A percentile compares a stretch with the other conserved stretches of the same genome.
Conservation (phyloP, 371 early-diverging fungal species). For the Actinomucor elegans region DNA sequence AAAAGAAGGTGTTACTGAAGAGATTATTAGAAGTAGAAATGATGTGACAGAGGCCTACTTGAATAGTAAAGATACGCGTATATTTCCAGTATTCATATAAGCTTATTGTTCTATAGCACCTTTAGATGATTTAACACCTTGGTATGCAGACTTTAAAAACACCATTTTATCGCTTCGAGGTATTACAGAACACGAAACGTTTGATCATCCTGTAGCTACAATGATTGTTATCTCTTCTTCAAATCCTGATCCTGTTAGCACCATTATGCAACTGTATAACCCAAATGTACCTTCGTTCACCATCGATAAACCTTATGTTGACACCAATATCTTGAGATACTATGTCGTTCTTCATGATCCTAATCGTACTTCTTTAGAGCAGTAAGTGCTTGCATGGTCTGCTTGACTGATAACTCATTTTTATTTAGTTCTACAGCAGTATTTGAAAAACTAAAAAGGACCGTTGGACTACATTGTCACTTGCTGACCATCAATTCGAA, state of each 20-base stretch:
- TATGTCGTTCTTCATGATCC: constrained; percentile 79
- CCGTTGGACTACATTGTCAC: constrained; percentile 68
- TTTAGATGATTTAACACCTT: constrained; percentile 71
- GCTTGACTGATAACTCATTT: not conserved
- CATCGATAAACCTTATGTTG: constrained; percentile 67
- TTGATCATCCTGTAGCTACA: constrained; percentile 90
- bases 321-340: constrained; percentile 65
- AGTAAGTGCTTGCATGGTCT: constrained; percentile 35
- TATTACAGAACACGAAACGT: constrained; percentile 87
- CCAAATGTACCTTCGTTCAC: constrained; percentile 56
- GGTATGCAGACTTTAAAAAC: constrained; percentile 82
- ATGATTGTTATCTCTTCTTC: constrained; percentile 78
- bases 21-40: constrained; percentile 25
- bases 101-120: constrained; percentile 31
- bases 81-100: no score
- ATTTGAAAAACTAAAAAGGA: constrained; percentile 65
- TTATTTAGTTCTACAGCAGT: constrained; percentile 54
- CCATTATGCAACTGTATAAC: constrained; percentile 62
- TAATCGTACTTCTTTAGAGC: constrained; percentile 48
- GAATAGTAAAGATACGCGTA: constrained; percentile 57
- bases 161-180: constrained; percentile 65
- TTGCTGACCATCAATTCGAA: constrained; percentile 60
- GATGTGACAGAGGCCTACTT: constrained; percentile 55
- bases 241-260: constrained; percentile 75
- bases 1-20: constrained; percentile 10